Evolutionary conservation across 139 green algal species (phyloP).

Genomic region (Axilococcus clingmanii): DNA sequence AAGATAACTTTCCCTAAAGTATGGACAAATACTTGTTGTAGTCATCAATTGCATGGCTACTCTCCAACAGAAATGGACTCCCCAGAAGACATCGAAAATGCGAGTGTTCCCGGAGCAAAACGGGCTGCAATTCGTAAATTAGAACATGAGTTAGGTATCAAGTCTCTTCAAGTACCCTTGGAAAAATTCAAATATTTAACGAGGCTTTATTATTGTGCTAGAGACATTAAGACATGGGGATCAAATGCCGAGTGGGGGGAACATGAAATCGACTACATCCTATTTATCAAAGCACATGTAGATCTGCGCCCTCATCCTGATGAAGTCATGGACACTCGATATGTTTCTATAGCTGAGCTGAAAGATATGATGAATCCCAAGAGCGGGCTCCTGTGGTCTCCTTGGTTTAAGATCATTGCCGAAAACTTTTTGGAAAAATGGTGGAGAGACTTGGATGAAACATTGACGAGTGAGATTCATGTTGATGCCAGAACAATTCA

Average conservation of each 20-base stretch:
- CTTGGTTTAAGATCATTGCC: conserved; percentile 94
- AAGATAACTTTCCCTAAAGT: conserved; percentile 96
- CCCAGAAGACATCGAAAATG: conserved; percentile 17
- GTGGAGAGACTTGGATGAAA: conserved; percentile 71
- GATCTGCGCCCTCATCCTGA: conserved; percentile 71
- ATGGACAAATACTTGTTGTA: conserved; percentile 99
- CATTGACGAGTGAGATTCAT: conserved; percentile 30
- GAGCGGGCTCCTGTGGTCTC: conserved; percentile 65
- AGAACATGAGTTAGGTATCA: conserved; percentile 85
- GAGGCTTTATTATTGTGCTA: conserved; percentile 88
- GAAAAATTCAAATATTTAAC: conserved; percentile 70
- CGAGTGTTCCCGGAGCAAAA: conserved; percentile 44
- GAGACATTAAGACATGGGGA: conserved; percentile 41
- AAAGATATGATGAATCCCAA: conserved; percentile 60
- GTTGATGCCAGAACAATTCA: conserved; percentile 50
- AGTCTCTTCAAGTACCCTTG: conserved; percentile 37
- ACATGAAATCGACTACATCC: conserved; percentile 95
- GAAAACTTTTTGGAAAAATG: conserved; percentile 72
- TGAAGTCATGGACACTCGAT: conserved; percentile 53
- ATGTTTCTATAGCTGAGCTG: conserved; percentile 55
- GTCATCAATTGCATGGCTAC: conserved; percentile 79
- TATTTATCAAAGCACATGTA: conserved; percentile 45
- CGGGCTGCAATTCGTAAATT: conserved; percentile 76
- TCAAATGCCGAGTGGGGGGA: conserved; percentile 66
- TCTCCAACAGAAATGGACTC: conserved; percentile 55